Base-by-base conservation (phyloP, 345 rosid species). In the Arabis hirsuta region DNA sequence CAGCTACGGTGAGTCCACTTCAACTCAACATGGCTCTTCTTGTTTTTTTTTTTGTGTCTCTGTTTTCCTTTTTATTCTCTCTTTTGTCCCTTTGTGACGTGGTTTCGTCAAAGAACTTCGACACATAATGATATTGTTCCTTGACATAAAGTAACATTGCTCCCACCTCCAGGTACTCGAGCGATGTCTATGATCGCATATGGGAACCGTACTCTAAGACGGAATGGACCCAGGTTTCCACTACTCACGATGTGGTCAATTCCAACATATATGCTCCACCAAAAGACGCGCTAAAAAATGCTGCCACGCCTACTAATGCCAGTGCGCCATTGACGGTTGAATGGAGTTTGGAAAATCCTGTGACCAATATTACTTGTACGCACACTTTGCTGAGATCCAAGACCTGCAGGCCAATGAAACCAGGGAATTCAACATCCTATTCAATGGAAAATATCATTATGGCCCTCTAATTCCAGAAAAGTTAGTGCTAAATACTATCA, bases 141-240 rank as follows among this genome's bases (percentile, higher is more conserved):
- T 22, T 22, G 24, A 2, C 24, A 22, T 22, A 74, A 43, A 2
- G 24, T 3, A 0, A 42, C 3, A 4, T 6, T n/a, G 54, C 6
- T 62, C 45, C 14, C 4, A 12, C 20, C 57, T 20, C 0, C 57
- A 79, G 87, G 81, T 83, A 27, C 54, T 22, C 67, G 4, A 50
- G 73, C 6, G 84, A 83, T 41, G 62, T 60, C 2, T 64, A 13
- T 29, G 87, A 83, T 27, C 80, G 84, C 8, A 16, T n/a, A 12
- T 83, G 87, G 82, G 1, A 0, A 4, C 62, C 79, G 3, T 22
- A 0, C 13, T 57, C 2, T 5, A 8, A 0, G 26, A 0, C 0
- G 0, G 2, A 24, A 0, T 78, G 76, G 65, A 36, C 41, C 0
- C 55, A 29, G 6, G 7, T 44, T 24, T 60, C 29, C 7, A 70